phyloP scores from a whole-genome alignment of 805 yeast species.

The Metschnikowia lachancei region DNA sequence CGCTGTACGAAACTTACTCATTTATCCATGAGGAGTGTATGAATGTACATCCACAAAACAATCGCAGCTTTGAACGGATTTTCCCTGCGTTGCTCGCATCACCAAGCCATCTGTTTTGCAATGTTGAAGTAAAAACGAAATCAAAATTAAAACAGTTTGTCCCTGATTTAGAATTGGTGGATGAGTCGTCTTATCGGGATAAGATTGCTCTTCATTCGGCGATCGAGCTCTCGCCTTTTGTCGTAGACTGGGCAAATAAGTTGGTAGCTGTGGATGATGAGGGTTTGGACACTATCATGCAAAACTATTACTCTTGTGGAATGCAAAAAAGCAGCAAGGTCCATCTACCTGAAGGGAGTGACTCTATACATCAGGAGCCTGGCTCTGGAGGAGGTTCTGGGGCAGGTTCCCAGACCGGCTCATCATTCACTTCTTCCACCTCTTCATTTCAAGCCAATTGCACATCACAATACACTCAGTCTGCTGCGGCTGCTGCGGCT shows the following conservation, averaged over 20 bases:
- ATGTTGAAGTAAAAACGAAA: slow-evolving; percentile 17
- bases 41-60: slow-evolving; percentile 22
- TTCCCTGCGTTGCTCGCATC: slow-evolving; percentile 21
- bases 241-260: slow-evolving; percentile 64
- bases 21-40: slow-evolving; percentile 22
- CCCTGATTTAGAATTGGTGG: slow-evolving; percentile 19
- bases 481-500: slow-evolving; percentile 3
- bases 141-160: slow-evolving; percentile 20
- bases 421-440: slow-evolving; percentile 5
- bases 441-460: not conserved
- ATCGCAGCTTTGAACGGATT: slow-evolving; percentile 21
- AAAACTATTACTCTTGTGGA: slow-evolving; percentile 29
- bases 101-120: slow-evolving; percentile 19
- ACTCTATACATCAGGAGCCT: slow-evolving; percentile 6
- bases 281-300: slow-evolving; percentile 44
- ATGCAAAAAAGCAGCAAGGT: slow-evolving; percentile 19
- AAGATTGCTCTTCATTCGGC: slow-evolving; percentile 14
- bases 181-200: slow-evolving; percentile 14
- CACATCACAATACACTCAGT: not conserved
- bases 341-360: slow-evolving; percentile 14
- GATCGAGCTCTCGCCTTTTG: slow-evolving; percentile 22
- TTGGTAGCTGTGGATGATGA: slow-evolving; percentile 50
- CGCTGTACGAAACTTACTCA: slow-evolving; percentile 20
- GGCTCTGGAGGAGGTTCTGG: slow-evolving; percentile 2
- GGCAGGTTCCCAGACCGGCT: not conserved